Conservation (phyloP, 2,329 filamentous ascomycete species). For the Claviceps lovelessii region DNA sequence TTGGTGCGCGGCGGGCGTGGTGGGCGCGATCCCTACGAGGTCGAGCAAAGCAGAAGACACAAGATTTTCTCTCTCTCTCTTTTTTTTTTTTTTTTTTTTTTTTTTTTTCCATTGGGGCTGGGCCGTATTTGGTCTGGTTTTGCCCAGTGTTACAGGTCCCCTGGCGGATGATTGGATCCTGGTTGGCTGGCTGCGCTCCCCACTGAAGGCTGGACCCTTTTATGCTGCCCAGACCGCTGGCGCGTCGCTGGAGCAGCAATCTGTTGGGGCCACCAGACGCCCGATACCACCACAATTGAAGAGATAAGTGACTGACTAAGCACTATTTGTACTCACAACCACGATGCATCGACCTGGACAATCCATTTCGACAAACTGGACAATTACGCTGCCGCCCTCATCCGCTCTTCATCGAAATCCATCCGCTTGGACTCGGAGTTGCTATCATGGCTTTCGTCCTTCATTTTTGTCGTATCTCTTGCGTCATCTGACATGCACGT, state of each 20-base stretch:
- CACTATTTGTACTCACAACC: neutral
- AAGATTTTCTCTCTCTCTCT: neutral
- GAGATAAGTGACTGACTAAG: neutral
- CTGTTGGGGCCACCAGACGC: conserved; percentile 1
- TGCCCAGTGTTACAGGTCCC: neutral
- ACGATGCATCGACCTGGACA: too few relatives aligned
- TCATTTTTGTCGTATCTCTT: neutral
- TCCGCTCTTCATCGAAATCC: too few relatives aligned
- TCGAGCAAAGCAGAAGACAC: conserved; percentile 2
- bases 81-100: conserved; percentile 8
- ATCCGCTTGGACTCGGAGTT: neutral
- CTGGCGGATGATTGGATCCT: neutral
- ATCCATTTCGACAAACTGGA: too few relatives aligned
- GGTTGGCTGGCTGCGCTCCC: neutral
- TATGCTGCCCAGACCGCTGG: too few relatives aligned
- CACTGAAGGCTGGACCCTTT: neutral
- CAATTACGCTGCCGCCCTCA: too few relatives aligned
- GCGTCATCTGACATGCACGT: neutral
- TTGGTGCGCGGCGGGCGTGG: conserved; percentile 1
- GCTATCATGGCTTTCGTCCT: neutral
- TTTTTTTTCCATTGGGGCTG: conserved; percentile 8
- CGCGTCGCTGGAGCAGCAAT: neutral
- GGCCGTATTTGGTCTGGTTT: neutral
- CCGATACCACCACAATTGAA: neutral
- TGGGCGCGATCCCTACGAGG: conserved; percentile 1